These are phyloP conservation scores for Termitomyces sp. DNA, from an alignment of 768 basidiomycete species.

Conservation along the genomic window DNA sequence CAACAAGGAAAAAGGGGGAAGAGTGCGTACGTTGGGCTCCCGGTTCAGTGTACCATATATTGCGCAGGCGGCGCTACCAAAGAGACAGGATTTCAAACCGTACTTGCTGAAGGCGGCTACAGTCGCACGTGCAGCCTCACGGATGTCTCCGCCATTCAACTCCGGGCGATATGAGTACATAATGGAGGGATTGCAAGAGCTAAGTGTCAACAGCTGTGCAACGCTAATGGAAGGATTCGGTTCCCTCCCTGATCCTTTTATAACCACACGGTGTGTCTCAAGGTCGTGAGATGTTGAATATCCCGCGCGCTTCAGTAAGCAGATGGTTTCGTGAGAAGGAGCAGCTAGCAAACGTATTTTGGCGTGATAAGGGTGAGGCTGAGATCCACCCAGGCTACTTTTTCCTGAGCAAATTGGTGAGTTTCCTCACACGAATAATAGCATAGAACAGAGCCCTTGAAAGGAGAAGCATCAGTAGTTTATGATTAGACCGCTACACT, in stretches of 20 bases:
- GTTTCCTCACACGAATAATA: too few relatives aligned
- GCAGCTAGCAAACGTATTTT: neutral
- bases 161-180: neutral
- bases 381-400: too few relatives aligned
- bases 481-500: too few relatives aligned
- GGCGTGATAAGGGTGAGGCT: too few relatives aligned
- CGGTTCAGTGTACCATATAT: conserved; percentile 30
- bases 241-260: too few relatives aligned
- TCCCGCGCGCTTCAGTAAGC: neutral
- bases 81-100: conserved; percentile 28
- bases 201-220: neutral
- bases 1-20: neutral
- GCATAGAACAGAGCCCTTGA: too few relatives aligned
- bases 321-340: neutral
- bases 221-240: neutral
- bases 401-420: too few relatives aligned
- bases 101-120: conserved; percentile 17
- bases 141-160: conserved; percentile 17
- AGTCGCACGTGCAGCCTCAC: conserved; percentile 20
- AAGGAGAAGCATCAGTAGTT: too few relatives aligned
- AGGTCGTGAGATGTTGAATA: neutral
- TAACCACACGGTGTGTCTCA: too few relatives aligned
- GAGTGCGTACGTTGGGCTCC: conserved; percentile 28
- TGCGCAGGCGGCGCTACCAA: too few relatives aligned
- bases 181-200: neutral